Evolutionary conservation across 768 basidiomycete species (phyloP).

Genomic region (Fomitopsis pulvina): DNA sequence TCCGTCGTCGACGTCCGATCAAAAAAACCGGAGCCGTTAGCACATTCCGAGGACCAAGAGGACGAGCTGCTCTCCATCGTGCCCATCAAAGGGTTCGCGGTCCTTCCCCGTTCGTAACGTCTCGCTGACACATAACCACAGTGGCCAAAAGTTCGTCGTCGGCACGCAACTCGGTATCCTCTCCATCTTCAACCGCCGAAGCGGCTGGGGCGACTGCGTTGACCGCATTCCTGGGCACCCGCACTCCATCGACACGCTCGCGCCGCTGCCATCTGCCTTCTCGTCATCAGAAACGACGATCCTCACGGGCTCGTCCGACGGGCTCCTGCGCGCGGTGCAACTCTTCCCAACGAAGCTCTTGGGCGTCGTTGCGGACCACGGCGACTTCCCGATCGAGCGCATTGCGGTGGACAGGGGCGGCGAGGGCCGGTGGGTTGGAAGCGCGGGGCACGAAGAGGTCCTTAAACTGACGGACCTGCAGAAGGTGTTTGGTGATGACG

Average conservation of each 20-base stretch:
- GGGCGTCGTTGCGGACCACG: constrained; percentile 88
- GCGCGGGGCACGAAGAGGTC: constrained; percentile 85
- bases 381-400: constrained; percentile 87
- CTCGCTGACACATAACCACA: constrained; percentile 18
- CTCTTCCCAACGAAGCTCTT: constrained; percentile 85
- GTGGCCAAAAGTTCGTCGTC: constrained; percentile 76
- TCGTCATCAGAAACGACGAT: constrained; percentile 59
- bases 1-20: constrained; percentile 90
- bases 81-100: constrained; percentile 69
- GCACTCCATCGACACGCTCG: constrained; percentile 83
- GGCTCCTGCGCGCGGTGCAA: constrained; percentile 75
- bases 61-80: constrained; percentile 87
- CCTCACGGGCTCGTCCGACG: constrained; percentile 89
- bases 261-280: constrained; percentile 57
- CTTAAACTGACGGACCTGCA: constrained; percentile 81
- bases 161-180: constrained; percentile 88
- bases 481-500: constrained; percentile 61
- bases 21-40: constrained; percentile 68
- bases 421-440: constrained; percentile 82
- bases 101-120: background rate
- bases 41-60: constrained; percentile 93
- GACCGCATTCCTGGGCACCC: constrained; percentile 93
- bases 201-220: constrained; percentile 89
- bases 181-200: constrained; percentile 81
- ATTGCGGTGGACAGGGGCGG: constrained; percentile 57